phyloP scores from a whole-genome alignment of 2,329 filamentous ascomycete species.

The Hymenoscyphus repandus region DNA sequence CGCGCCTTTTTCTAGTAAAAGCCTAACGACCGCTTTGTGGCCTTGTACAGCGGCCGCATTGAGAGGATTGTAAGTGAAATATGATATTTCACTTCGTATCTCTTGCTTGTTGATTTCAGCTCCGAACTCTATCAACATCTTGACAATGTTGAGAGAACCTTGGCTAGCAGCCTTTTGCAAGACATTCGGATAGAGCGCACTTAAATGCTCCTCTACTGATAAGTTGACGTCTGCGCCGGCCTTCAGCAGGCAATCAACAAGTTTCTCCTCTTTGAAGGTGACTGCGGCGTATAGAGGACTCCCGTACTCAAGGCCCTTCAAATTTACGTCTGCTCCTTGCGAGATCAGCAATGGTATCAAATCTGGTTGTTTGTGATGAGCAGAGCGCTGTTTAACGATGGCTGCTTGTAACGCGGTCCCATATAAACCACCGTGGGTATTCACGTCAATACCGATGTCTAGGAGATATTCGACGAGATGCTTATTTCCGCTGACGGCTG shows the following conservation, averaged over 20 bases:
- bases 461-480: conserved; percentile 8
- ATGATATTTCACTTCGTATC: neutral
- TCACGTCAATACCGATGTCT: conserved; percentile 8
- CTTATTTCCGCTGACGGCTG: neutral
- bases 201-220: neutral
- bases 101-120: neutral
- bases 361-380: neutral
- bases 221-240: conserved; percentile 15
- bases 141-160: neutral
- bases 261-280: neutral
- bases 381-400: neutral
- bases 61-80: conserved; percentile 2
- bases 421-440: conserved; percentile 9
- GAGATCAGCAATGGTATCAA: conserved; percentile 9
- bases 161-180: conserved; percentile 3
- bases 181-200: neutral
- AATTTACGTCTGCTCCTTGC: conserved; percentile 11
- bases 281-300: conserved; percentile 16
- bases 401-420: conserved; percentile 12
- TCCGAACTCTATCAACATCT: conserved; percentile 9
- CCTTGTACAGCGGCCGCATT: conserved; percentile 1
- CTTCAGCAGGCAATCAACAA: conserved; percentile 1
- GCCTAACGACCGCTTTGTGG: neutral
- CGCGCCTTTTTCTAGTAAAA: conserved; percentile 11
- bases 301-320: conserved; percentile 5